phyloP scores from a whole-genome alignment of 2,329 filamentous ascomycete genomes.

The Aquanectria penicillioides region DNA sequence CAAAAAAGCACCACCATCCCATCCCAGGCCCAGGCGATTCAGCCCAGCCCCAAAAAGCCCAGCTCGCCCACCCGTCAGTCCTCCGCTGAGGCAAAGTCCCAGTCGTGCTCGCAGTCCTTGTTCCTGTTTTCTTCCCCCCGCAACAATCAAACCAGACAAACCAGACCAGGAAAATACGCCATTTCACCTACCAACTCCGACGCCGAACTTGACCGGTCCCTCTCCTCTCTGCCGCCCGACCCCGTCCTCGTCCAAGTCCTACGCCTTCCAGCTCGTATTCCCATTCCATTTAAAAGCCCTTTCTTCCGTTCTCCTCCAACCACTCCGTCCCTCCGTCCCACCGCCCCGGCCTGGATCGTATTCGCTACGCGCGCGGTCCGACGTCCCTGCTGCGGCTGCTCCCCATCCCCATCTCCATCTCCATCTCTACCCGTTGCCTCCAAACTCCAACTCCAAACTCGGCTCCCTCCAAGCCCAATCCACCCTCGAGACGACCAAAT shows the following conservation, averaged over 20 bases:
- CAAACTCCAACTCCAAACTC: slow-evolving; percentile 14
- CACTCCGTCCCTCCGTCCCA: slow-evolving; percentile 38
- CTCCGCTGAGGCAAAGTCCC: neutral
- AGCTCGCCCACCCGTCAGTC: neutral
- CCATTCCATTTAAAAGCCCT: slow-evolving; percentile 38
- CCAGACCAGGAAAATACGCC: neutral
- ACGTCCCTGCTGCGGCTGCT: slow-evolving; percentile 23
- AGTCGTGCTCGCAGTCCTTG: too few species aligned
- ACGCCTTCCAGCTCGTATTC: slow-evolving; percentile 42
- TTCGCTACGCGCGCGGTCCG: slow-evolving; percentile 31
- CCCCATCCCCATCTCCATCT: slow-evolving; percentile 13
- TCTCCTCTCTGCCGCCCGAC: slow-evolving; percentile 4
- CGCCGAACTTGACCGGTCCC: slow-evolving; percentile 5
- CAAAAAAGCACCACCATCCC: neutral
- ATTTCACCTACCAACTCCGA: neutral
- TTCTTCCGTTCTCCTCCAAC: slow-evolving; percentile 36
- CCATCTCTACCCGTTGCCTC: slow-evolving; percentile 7
- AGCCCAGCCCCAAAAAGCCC: slow-evolving; percentile 11
- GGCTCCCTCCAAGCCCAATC: neutral
- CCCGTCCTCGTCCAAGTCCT: slow-evolving; percentile 25
- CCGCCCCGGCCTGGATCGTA: slow-evolving; percentile 38
- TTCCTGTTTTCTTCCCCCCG: neutral
- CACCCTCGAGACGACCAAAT: slow-evolving; percentile 18
- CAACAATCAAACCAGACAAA: neutral
- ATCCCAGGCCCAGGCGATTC: neutral